Evolutionary conservation across 805 yeast species (phyloP), one percentile per base, ranked within the genome.

Genomic region (Millerozyma miso): DNA sequence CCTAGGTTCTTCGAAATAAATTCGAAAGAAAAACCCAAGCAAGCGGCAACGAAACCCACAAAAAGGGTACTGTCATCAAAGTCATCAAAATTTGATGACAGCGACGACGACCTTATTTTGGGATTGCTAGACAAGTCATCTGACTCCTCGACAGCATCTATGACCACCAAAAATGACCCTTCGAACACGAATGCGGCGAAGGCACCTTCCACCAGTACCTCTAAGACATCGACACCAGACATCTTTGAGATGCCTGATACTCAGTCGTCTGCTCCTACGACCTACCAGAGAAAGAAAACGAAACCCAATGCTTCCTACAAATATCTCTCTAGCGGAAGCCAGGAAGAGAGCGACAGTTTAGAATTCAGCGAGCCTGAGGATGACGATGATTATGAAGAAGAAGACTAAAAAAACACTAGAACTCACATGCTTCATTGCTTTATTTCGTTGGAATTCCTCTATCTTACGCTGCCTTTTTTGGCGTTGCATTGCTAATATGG

Each of bases 61-160:
- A 23, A 23, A 23, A 23, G 29, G 10, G 29, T 23, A 10, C 29
- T 23, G 29, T 23, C 29, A 15, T 45, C 48, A 2, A 33, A 31
- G 29, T 23, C 29, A 15, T 45, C 48, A 2, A 33, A 31, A 44
- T 58, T 65, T 47, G 58, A 60, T 47, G 69, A 65, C 43, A 60
- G 65, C 44, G 69, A 64, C 4, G 71, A 65, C 39, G 71, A 65
- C 31, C 67, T 58, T 35, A 47, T 63, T 19, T 45, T 63, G 3
- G 56, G 56, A n/a, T 32, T 19, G 5, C 19, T 43, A 17, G 35
- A 35, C 14, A 29, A 40, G 15, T 37, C 33, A 19, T 35, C 36
- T 26, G 34, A 32, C 16, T 26, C 37, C 33, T 31, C 37, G 39
- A 42, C 31, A 19, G 19, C 40, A 3, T 31, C 31, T 18, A 31